Percentiles rank a stretch among this genome's conserved stretches.
These are phyloP conservation scores for Claviceps arundinis DNA, from an alignment of 2,329 filamentous ascomycete genomes.

Conservation along the genomic window DNA sequence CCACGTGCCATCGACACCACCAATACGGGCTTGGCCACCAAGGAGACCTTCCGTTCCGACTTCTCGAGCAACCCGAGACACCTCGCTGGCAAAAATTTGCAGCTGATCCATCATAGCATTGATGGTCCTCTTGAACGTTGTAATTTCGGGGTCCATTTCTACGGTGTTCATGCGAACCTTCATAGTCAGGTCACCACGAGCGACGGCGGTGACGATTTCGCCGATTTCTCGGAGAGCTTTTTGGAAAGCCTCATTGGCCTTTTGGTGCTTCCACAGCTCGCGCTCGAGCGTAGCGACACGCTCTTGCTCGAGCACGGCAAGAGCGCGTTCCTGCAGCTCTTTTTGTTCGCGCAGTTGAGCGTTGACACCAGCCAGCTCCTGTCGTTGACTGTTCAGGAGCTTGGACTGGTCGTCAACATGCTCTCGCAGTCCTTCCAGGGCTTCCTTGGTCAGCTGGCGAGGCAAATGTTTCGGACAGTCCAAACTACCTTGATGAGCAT, in stretches of 20 bases:
- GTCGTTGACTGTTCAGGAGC: slow-evolving; percentile 74
- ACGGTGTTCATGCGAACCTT: slow-evolving; percentile 91
- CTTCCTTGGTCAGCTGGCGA: slow-evolving; percentile 59
- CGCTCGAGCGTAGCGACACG: slow-evolving; percentile 83
- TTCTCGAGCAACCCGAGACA: slow-evolving; percentile 85
- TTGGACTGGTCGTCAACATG: slow-evolving; percentile 91
- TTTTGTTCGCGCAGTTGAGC: slow-evolving; percentile 78
- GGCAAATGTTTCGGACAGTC: slow-evolving; percentile 21
- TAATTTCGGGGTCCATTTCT: slow-evolving; percentile 97
- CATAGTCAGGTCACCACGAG: slow-evolving; percentile 88
- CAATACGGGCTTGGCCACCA: slow-evolving; percentile 85
- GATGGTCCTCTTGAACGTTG: slow-evolving; percentile 93
- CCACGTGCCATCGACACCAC: slow-evolving; percentile 93
- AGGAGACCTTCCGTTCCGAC: slow-evolving; percentile 93
- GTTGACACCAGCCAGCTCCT: slow-evolving; percentile 75
- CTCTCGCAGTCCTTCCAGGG: slow-evolving; percentile 73
- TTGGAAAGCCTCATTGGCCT: slow-evolving; percentile 96
- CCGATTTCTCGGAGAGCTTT: slow-evolving; percentile 94
- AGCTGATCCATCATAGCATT: slow-evolving; percentile 99
- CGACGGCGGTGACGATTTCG: slow-evolving; percentile 92
- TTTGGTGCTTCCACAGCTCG: slow-evolving; percentile 91
- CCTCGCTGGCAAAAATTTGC: slow-evolving; percentile 91
- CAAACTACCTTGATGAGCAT: slow-evolving; percentile 26
- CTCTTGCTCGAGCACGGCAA: slow-evolving; percentile 71
- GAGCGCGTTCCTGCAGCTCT: slow-evolving; percentile 67